Base-by-base conservation (phyloP, 2,329 filamentous ascomycete genomes). In the Aspergillus sojae region DNA sequence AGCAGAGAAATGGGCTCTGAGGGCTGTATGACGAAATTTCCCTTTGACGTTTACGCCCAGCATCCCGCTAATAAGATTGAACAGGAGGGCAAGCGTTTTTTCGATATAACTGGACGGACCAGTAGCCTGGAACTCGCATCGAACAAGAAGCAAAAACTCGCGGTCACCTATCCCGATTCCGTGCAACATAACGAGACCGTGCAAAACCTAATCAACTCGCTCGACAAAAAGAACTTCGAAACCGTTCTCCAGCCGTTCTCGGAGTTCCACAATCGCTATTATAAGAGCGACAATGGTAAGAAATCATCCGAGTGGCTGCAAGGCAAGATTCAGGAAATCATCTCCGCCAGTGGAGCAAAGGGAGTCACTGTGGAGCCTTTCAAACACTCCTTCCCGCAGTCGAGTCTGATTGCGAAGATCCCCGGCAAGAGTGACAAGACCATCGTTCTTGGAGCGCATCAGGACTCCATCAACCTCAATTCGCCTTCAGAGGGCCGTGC, bases 281-380 rank as follows among this genome's bases (percentile, higher is more conserved):
- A 45, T 16, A 60, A 43, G 16, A 60, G 48, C 10, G 26, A 60
- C 26, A n/a, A 60, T 32, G 58, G 58, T 5, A 54, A 45, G 16
- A 39, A 60, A n/a, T 53, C 58, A 14, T 60, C 58, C 14, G 36
- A 53, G 28, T 60, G 58, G 58, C 26, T 60, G 34, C 58, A 60
- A 39, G 46, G 7, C 23, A 46, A 60, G 26, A 43, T 60, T 11
- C 32, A 60, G 19, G 46, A 21, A 5, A 41, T 60, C 16, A 41
- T 60, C 4, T 16, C 48, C 23, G 23, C 32, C 14, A 60, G 58
- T 23, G 34, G 36, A 7, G 58, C 48, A 5, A 60, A 60, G 36
- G 48, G 46, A 7, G 48, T 54, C 48, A 60, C 58, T 21, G 58
- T 60, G 10, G 41, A 54, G 48, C 48, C 58, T 5, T 54, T 60